These are phyloP conservation scores for Gaeumannomyces sp. DNA, from an alignment of 2,329 filamentous ascomycete species.

Conservation along the genomic window DNA sequence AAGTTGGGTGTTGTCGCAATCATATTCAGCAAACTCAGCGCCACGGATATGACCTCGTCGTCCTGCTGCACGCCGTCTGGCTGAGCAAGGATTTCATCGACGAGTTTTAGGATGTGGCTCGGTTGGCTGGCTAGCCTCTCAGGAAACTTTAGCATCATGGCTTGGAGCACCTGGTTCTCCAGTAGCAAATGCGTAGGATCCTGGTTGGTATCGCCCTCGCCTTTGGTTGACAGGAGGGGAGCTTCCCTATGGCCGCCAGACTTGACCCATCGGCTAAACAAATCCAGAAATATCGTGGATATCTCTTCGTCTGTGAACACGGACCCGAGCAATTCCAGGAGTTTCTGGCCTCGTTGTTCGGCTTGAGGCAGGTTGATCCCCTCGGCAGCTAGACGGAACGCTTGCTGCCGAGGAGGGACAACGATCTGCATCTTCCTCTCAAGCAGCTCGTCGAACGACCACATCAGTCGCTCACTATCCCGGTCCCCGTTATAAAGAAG, in stretches of 20 bases:
- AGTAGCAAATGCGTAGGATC: slow-evolving; percentile 36
- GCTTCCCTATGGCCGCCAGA: slow-evolving; percentile 20
- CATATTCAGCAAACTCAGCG: slow-evolving; percentile 56
- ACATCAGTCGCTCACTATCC: slow-evolving; percentile 28
- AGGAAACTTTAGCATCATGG: slow-evolving; percentile 56
- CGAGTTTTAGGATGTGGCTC: slow-evolving; percentile 57
- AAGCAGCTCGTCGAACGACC: slow-evolving; percentile 44
- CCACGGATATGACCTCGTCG: slow-evolving; percentile 41
- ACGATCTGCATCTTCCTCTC: slow-evolving; percentile 48
- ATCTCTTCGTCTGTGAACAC: slow-evolving; percentile 49
- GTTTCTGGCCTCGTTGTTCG: slow-evolving; percentile 39
- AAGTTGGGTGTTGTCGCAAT: slow-evolving; percentile 54
- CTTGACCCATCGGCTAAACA: slow-evolving; percentile 53
- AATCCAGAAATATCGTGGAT: slow-evolving; percentile 52
- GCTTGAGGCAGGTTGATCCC: slow-evolving; percentile 26
- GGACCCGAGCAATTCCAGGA: slow-evolving; percentile 42
- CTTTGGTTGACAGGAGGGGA: slow-evolving; percentile 20
- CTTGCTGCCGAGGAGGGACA: slow-evolving; percentile 19
- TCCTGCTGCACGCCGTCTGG: slow-evolving; percentile 35
- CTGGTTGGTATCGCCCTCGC: slow-evolving; percentile 21
- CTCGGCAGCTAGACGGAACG: background rate
- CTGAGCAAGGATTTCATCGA: slow-evolving; percentile 50
- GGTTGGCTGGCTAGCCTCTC: slow-evolving; percentile 59
- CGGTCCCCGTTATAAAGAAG: slow-evolving; percentile 49
- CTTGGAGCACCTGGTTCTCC: slow-evolving; percentile 57